Conservation (phyloP, 2,329 filamentous ascomycete genomes). For the Pseudomassariella vexata region DNA sequence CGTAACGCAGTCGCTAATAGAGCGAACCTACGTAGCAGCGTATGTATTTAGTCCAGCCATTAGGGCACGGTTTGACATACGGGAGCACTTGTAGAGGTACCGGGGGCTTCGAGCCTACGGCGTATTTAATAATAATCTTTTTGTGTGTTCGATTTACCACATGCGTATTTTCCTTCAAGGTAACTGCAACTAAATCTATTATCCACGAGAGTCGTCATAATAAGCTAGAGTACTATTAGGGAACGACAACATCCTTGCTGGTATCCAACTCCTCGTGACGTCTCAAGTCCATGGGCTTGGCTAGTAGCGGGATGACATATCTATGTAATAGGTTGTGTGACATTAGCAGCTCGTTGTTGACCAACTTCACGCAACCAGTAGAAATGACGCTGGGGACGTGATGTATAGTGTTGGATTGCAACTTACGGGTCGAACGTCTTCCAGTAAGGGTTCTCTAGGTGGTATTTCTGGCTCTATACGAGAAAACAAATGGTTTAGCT, state of each 20-base stretch:
- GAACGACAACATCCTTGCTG: conserved; percentile 10
- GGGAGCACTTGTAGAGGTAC: too few species aligned
- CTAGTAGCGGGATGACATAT: conserved; percentile 64
- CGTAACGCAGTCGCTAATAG: too few species aligned
- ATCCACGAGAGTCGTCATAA: too few species aligned
- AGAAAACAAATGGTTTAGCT: conserved; percentile 12
- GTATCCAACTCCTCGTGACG: conserved; percentile 59
- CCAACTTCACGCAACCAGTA: background rate
- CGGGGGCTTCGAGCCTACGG: too few species aligned
- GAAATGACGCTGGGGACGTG: background rate
- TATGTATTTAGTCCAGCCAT: too few species aligned
- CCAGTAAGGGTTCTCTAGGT: conserved; percentile 67
- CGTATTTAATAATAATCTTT: too few species aligned
- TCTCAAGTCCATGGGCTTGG: conserved; percentile 63
- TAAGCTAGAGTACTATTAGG: conserved; percentile 1
- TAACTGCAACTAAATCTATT: too few species aligned
- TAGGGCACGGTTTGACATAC: too few species aligned
- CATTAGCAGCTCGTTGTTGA: background rate
- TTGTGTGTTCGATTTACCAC: too few species aligned
- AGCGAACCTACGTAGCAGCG: too few species aligned
- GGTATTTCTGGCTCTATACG: conserved; percentile 51
- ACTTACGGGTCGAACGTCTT: conserved; percentile 61
- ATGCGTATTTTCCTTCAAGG: too few species aligned
- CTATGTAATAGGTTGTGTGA: background rate
- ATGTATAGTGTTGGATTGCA: background rate